Base-by-base conservation (phyloP, 306 rosid species). In the Acacia acuminata region DNA sequence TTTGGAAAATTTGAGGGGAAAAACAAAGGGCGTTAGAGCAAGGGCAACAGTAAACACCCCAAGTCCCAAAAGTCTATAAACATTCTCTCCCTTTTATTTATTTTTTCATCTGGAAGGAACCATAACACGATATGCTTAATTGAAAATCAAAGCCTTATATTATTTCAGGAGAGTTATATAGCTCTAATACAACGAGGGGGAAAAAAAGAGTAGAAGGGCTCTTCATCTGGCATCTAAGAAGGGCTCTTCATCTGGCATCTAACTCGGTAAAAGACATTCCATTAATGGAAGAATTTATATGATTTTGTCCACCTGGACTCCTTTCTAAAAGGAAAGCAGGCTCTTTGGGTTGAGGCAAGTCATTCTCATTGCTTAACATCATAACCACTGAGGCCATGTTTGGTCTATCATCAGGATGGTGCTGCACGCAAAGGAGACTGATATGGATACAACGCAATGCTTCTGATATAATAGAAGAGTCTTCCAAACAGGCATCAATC, bases 381-480 rank as follows among this genome's bases (percentile, higher is more conserved):
- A 85, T 48, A 42, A 88, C 89, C 15, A 85, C 84, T 0, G 48
- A 81, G 0, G 89, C 44, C 90, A 88, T 85, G 79, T 77, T 71
- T 58, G 90, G 90, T 60, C 94, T 71, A 19, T 88, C 90, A 16
- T 86, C 67, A 89, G n/a, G 88, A 58, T 69, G 83, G 4, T 82
- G 88, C 51, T 89, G 93, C 43, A 89, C 48, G 66, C 93, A 89
- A 32, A 89, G 78, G 70, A 89, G 85, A 53, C 90, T n/a, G 4
- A 86, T 76, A 34, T 90, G 86, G 45, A 86, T 79, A 81, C 88
- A 81, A 7, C 90, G 32, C 13, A 84, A 10, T 30, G 55, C 87
- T 71, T 87, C 79, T n/a, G 47, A 8, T 15, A 5, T 10, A 48
- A 34, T 19, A 12, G n/a, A 42, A 0, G 74, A 27, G 11, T 76